Evolutionary conservation across 2,329 filamentous ascomycete genomes (phyloP).

Genomic region (Pseudocercospora fijiensis): DNA sequence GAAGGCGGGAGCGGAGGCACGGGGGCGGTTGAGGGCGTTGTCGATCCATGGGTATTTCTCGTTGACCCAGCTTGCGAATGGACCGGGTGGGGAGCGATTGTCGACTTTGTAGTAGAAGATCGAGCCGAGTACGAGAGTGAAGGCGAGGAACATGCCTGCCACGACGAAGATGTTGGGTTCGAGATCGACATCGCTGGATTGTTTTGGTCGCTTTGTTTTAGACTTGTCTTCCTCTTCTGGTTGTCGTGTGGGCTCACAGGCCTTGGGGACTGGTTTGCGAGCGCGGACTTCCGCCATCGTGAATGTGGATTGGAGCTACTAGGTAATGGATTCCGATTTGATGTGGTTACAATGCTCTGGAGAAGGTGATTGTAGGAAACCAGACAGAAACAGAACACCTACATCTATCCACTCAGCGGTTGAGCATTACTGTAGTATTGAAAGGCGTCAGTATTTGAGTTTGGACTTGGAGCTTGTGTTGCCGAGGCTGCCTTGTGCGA

Average conservation of each 20-base stretch:
- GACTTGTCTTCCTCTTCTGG: slow-evolving; percentile 20
- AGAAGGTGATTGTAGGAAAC: neutral
- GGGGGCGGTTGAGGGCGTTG: slow-evolving; percentile 17
- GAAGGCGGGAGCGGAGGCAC: slow-evolving; percentile 6
- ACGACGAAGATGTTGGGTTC: slow-evolving; percentile 28
- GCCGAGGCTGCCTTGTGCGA: slow-evolving; percentile 1
- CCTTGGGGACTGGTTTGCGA: slow-evolving; percentile 19
- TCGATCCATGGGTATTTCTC: slow-evolving; percentile 24
- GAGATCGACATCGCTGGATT: slow-evolving; percentile 16
- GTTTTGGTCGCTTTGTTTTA: slow-evolving; percentile 10
- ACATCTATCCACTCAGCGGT: slow-evolving; percentile 2
- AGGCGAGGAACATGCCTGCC: slow-evolving; percentile 17
- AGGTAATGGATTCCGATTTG: neutral
- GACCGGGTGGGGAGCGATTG: slow-evolving; percentile 22
- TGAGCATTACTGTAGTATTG: neutral
- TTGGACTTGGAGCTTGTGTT: neutral
- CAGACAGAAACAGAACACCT: neutral
- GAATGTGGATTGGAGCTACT: neutral
- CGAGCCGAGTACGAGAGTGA: slow-evolving; percentile 18
- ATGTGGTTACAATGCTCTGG: neutral
- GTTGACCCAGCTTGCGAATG: slow-evolving; percentile 26
- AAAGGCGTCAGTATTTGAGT: slow-evolving; percentile 5
- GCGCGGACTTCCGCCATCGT: slow-evolving; percentile 24
- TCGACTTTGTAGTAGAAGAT: slow-evolving; percentile 29
- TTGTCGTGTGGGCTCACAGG: slow-evolving; percentile 10